Conservation (phyloP, 2,329 filamentous ascomycete genomes). For the Hypoxylon sp. region DNA sequence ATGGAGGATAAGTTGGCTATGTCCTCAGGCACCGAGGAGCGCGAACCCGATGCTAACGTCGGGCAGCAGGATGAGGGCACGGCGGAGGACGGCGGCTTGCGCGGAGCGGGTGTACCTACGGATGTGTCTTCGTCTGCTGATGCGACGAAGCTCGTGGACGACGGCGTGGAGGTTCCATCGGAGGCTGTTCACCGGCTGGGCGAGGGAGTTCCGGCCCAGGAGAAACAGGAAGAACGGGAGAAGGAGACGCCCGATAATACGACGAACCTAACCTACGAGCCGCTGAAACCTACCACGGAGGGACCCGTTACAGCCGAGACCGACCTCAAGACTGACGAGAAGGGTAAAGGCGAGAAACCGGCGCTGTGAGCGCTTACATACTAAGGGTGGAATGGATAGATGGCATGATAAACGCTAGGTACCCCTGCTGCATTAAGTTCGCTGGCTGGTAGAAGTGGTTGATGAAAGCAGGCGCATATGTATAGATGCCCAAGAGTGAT, state of each 20-base stretch:
- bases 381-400: neutral
- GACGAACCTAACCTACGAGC: slow-evolving; percentile 21
- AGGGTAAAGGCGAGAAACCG: slow-evolving; percentile 12
- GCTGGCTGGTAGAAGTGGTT: neutral
- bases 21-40: slow-evolving; percentile 37
- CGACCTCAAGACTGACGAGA: slow-evolving; percentile 7
- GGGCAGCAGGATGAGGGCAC: slow-evolving; percentile 29
- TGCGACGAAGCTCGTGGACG: slow-evolving; percentile 30
- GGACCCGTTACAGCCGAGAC: slow-evolving; percentile 16
- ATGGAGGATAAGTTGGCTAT: slow-evolving; percentile 51
- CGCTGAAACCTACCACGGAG: slow-evolving; percentile 16
- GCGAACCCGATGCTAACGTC: slow-evolving; percentile 35
- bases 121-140: slow-evolving; percentile 13
- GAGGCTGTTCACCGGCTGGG: neutral
- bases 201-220: neutral
- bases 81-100: slow-evolving; percentile 13
- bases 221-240: neutral
- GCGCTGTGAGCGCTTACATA: neutral
- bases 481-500: slow-evolving; percentile 1
- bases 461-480: neutral
- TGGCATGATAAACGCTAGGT: neutral
- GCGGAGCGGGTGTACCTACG: slow-evolving; percentile 20
- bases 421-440: neutral
- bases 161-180: slow-evolving; percentile 21
- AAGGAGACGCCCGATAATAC: neutral